A percentile compares a stretch with the other conserved stretches of the same genome.
These are phyloP conservation scores for Thermomucor indicae-seudaticae DNA, from an alignment of 371 early-diverging fungal species.

Conservation along the genomic window DNA sequence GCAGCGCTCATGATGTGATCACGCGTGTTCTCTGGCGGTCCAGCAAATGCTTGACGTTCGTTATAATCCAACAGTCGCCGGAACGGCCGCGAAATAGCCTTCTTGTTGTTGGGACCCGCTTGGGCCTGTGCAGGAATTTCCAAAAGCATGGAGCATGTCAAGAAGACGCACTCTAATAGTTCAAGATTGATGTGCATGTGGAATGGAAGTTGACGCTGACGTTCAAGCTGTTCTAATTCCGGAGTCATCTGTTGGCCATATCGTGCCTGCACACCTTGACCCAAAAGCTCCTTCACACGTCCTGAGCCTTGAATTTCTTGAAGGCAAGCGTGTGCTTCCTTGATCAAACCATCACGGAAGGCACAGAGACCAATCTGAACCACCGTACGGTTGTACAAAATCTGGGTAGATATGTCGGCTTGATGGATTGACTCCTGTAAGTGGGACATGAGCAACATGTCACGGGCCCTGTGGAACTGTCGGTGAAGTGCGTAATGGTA, in stretches of 20 bases:
- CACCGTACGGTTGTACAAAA: constrained; percentile 94
- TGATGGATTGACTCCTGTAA: constrained; percentile 90
- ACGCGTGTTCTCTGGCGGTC: constrained; percentile 96
- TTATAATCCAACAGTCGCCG: constrained; percentile 91
- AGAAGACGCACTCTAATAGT: constrained; percentile 93
- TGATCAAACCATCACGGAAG: constrained; percentile 91
- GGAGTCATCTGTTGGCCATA: constrained; percentile 66
- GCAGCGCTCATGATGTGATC: constrained; percentile 98
- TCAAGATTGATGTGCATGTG: constrained; percentile 99
- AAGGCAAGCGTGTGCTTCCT: constrained; percentile 81
- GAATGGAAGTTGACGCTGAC: constrained; percentile 95
- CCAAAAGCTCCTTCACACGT: constrained; percentile 90
- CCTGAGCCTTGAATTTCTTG: constrained; percentile 89
- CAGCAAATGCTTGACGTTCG: constrained; percentile 92
- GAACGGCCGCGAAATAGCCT: constrained; percentile 88
- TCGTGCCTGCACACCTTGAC: constrained; percentile 84
- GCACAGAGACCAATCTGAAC: constrained; percentile 96
- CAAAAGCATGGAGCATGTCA: constrained; percentile 92
- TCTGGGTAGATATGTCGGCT: constrained; percentile 91
- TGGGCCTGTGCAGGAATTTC: constrained; percentile 96
- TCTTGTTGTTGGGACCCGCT: constrained; percentile 75
- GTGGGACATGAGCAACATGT: constrained; percentile 96
- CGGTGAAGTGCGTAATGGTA: constrained; percentile 95
- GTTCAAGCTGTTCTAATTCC: constrained; percentile 89
- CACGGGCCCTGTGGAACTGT: constrained; percentile 90